These are phyloP conservation scores for Citrullus colocynthis DNA, from an alignment of 306 rosid species.

Conservation along the genomic window DNA sequence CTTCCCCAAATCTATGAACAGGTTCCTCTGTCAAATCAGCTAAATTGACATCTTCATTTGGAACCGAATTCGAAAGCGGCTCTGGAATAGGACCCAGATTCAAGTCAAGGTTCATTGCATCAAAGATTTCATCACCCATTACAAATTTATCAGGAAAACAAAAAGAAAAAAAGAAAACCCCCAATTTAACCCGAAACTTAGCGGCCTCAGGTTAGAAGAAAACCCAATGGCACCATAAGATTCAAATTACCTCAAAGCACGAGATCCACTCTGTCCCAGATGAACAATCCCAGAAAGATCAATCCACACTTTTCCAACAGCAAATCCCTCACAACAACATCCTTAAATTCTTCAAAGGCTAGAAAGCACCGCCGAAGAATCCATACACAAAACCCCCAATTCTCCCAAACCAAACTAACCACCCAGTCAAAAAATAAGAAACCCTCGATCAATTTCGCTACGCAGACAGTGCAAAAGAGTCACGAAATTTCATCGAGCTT, in stretches of 20 bases:
- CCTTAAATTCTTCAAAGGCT: neutral
- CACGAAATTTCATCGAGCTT: neutral
- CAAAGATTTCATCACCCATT: slow-evolving; percentile 78
- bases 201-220: slow-evolving; percentile 24
- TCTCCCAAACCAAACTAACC: slow-evolving; percentile 9
- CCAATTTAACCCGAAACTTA: slow-evolving; percentile 5
- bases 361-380: neutral
- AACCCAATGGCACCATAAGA: slow-evolving; percentile 21
- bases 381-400: slow-evolving; percentile 5
- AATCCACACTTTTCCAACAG: neutral
- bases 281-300: neutral
- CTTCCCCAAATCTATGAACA: slow-evolving; percentile 37
- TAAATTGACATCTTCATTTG: slow-evolving; percentile 36
- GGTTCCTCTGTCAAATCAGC: slow-evolving; percentile 49
- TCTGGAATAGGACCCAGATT: slow-evolving; percentile 85
- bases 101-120: slow-evolving; percentile 91
- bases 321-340: slow-evolving; percentile 6
- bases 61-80: slow-evolving; percentile 20
- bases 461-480: neutral
- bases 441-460: neutral
- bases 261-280: slow-evolving; percentile 4
- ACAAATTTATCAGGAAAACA: slow-evolving; percentile 1
- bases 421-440: neutral
- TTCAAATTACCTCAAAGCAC: slow-evolving; percentile 20
- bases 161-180: neutral